These are phyloP conservation scores for Cymbopogon citratus DNA, from an alignment of 176 grass and related monocot genomes.

Conservation along the genomic window DNA sequence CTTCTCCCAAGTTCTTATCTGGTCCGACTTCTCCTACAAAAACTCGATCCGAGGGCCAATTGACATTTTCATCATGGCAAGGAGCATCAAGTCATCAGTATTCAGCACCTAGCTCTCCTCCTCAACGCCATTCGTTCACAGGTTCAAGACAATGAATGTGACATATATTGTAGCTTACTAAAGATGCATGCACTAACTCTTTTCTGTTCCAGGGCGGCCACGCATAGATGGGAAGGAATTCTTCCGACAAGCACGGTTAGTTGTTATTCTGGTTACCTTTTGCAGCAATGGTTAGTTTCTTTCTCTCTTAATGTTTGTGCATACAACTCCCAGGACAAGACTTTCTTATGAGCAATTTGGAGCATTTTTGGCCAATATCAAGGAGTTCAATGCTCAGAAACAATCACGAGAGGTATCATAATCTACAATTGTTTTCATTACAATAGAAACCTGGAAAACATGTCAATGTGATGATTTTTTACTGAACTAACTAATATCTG, in stretches of 20 bases:
- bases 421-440: slow-evolving; percentile 3
- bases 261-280: slow-evolving; percentile 3
- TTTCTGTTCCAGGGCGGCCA: slow-evolving; percentile 49
- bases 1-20: slow-evolving; percentile 70
- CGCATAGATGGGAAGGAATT: slow-evolving; percentile 93
- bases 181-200: neutral
- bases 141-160: slow-evolving; percentile 21
- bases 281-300: neutral
- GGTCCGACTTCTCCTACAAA: slow-evolving; percentile 63
- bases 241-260: slow-evolving; percentile 95
- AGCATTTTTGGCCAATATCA: slow-evolving; percentile 84
- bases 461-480: slow-evolving; percentile 13
- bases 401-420: slow-evolving; percentile 66
- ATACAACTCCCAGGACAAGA: slow-evolving; percentile 51
- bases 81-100: slow-evolving; percentile 59
- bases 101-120: slow-evolving; percentile 74
- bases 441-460: neutral
- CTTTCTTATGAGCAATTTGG: slow-evolving; percentile 94
- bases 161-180: neutral
- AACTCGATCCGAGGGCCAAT: slow-evolving; percentile 38
- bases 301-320: neutral
- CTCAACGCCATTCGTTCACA: slow-evolving; percentile 54
- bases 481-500: neutral
- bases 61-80: slow-evolving; percentile 49
- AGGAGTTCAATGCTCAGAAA: slow-evolving; percentile 86